A percentile compares a stretch with the other conserved stretches of the same genome.
Conservation (phyloP, 2,329 filamentous ascomycete genomes). For the Neonectria faginata region DNA sequence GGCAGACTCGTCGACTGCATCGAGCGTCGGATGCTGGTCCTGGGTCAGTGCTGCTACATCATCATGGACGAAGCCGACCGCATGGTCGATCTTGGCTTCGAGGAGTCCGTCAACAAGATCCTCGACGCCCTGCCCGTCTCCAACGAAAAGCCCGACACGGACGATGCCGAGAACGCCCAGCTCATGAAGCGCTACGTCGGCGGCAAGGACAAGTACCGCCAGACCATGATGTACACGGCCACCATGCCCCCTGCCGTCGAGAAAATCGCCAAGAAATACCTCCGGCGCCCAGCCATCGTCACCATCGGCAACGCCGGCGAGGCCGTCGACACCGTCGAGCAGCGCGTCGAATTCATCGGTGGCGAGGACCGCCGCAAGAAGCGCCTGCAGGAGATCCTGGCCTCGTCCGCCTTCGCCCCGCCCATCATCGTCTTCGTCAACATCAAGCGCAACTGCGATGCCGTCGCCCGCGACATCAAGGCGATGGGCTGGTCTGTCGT, state of each 20-base stretch:
- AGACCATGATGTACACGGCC: slow-evolving; percentile 99
- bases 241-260: slow-evolving; percentile 96
- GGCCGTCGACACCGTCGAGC: slow-evolving; percentile 97
- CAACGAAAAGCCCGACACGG: slow-evolving; percentile 95
- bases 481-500: slow-evolving; percentile 91
- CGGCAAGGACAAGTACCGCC: slow-evolving; percentile 83
- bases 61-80: slow-evolving; percentile 99
- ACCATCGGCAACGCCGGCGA: slow-evolving; percentile 95
- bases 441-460: slow-evolving; percentile 98
- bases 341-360: slow-evolving; percentile 90
- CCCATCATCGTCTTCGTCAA: slow-evolving; percentile 99
- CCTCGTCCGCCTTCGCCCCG: slow-evolving; percentile 80
- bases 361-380: slow-evolving; percentile 98
- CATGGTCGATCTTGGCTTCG: slow-evolving; percentile 98
- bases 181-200: slow-evolving; percentile 87
- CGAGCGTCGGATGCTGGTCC: slow-evolving; percentile 88
- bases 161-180: slow-evolving; percentile 86
- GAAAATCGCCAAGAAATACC: slow-evolving; percentile 96
- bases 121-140: slow-evolving; percentile 90
- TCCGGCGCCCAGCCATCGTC: slow-evolving; percentile 91
- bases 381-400: slow-evolving; percentile 89
- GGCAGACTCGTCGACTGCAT: slow-evolving; percentile 98
- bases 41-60: slow-evolving; percentile 97
- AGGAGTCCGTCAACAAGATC: slow-evolving; percentile 97
- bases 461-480: slow-evolving; percentile 93